These are phyloP conservation scores for Termitomyces bulborhizus DNA, from an alignment of 768 basidiomycete species.

Conservation along the genomic window DNA sequence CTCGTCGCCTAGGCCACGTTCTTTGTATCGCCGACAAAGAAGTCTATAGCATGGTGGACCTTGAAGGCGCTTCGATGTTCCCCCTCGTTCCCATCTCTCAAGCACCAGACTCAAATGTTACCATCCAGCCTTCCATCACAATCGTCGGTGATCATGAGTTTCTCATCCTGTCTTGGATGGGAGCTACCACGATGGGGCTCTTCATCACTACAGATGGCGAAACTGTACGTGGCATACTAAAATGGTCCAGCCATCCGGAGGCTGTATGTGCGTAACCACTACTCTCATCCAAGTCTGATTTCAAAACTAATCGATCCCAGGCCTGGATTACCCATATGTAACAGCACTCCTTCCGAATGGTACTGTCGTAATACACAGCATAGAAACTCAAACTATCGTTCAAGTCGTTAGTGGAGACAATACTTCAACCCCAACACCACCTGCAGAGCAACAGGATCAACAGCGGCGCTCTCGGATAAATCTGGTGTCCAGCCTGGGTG, in stretches of 20 bases:
- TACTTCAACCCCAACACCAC: constrained; percentile 1
- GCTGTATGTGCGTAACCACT: constrained; percentile 55
- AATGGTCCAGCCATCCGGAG: constrained; percentile 78
- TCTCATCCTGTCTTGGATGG: constrained; percentile 81
- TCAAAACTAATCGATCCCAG: constrained; percentile 28
- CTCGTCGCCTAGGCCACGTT: constrained; percentile 52
- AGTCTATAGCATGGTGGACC: constrained; percentile 73
- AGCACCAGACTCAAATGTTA: constrained; percentile 32
- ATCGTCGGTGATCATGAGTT: constrained; percentile 78
- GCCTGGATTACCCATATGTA: constrained; percentile 77
- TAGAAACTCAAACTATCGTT: constrained; percentile 65
- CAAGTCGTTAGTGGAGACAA: constrained; percentile 59
- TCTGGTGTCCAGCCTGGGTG: constrained; percentile 34
- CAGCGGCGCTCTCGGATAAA: constrained; percentile 22
- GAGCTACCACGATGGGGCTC: constrained; percentile 72
- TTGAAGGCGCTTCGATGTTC: constrained; percentile 62
- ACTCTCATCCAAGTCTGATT: background rate
- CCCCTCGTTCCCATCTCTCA: constrained; percentile 80
- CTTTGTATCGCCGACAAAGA: constrained; percentile 73
- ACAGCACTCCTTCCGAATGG: constrained; percentile 73
- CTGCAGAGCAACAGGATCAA: constrained; percentile 14
- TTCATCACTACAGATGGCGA: constrained; percentile 84
- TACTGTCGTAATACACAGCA: constrained; percentile 74
- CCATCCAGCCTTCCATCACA: constrained; percentile 62
- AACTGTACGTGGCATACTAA: constrained; percentile 83